These are phyloP conservation scores for Rosa chinensis DNA, from an alignment of 306 rosid genomes.

Conservation along the genomic window DNA sequence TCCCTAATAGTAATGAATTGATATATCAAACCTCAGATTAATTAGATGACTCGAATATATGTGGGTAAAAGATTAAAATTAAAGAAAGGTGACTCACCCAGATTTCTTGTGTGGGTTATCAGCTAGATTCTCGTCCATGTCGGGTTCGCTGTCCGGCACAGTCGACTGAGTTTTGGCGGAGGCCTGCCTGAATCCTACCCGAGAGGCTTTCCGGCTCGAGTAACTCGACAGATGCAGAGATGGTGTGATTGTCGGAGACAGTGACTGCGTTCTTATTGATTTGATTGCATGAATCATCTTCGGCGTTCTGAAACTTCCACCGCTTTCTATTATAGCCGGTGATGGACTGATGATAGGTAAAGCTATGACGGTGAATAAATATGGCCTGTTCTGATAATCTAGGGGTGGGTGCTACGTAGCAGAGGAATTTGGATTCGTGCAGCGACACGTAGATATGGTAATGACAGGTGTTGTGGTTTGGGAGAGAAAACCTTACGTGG, in stretches of 20 bases:
- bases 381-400: background rate
- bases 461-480: background rate
- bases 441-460: background rate
- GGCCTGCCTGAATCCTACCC: background rate
- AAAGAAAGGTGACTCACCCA: constrained; percentile 27
- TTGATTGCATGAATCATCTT: constrained; percentile 3
- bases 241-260: background rate
- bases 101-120: constrained; percentile 30
- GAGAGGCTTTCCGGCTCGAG: background rate
- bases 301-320: background rate
- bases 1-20: constrained; percentile 30
- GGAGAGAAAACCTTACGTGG: background rate
- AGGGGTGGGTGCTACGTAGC: background rate
- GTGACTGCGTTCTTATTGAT: background rate
- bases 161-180: background rate
- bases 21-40: background rate
- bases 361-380: background rate
- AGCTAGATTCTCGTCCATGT: constrained; percentile 36
- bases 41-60: background rate
- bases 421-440: background rate
- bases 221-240: background rate
- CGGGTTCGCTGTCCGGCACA: background rate
- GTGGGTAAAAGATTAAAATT: background rate
- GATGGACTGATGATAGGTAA: background rate
- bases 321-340: background rate